Conservation (phyloP, 495 filamentous ascomycete species). For the Aspergillus nanangensis region DNA sequence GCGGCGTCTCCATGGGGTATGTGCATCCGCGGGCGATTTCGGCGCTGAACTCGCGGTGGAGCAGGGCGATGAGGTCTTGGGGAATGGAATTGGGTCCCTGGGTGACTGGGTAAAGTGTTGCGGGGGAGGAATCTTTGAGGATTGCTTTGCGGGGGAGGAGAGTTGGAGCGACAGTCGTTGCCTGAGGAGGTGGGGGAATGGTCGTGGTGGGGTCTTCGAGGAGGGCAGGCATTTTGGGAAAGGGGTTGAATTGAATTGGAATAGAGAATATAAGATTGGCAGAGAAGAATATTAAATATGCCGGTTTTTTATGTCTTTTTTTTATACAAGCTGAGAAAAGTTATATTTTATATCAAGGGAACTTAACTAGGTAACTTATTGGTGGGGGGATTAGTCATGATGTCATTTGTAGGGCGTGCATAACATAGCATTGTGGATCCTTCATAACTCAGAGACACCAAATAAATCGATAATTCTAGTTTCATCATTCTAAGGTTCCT, state of each 20-base stretch:
- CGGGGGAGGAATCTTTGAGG: slow-evolving; percentile 70
- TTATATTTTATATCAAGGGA: too few species aligned
- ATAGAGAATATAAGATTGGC: neutral
- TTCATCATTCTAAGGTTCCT: too few species aligned
- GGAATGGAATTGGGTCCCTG: slow-evolving; percentile 63
- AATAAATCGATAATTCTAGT: too few species aligned
- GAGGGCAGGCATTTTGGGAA: slow-evolving; percentile 45
- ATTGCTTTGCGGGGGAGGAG: slow-evolving; percentile 74
- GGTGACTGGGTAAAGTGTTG: slow-evolving; percentile 73
- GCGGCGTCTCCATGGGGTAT: slow-evolving; percentile 81
- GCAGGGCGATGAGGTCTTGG: slow-evolving; percentile 50
- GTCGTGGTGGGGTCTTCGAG: slow-evolving; percentile 70
- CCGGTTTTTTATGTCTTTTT: too few species aligned
- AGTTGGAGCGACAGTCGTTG: slow-evolving; percentile 48
- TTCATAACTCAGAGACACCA: too few species aligned
- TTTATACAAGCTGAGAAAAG: too few species aligned
- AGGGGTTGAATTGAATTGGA: neutral
- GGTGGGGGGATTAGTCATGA: neutral
- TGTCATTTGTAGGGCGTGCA: slow-evolving; percentile 20
- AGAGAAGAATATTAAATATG: too few species aligned
- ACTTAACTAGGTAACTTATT: too few species aligned
- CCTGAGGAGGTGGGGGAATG: slow-evolving; percentile 50
- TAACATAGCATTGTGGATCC: too few species aligned
- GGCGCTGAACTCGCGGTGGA: slow-evolving; percentile 76
- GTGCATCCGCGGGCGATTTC: slow-evolving; percentile 91